These are phyloP conservation scores for Phialophora verrucosa DNA, from an alignment of 2,329 filamentous ascomycete genomes.

Conservation along the genomic window DNA sequence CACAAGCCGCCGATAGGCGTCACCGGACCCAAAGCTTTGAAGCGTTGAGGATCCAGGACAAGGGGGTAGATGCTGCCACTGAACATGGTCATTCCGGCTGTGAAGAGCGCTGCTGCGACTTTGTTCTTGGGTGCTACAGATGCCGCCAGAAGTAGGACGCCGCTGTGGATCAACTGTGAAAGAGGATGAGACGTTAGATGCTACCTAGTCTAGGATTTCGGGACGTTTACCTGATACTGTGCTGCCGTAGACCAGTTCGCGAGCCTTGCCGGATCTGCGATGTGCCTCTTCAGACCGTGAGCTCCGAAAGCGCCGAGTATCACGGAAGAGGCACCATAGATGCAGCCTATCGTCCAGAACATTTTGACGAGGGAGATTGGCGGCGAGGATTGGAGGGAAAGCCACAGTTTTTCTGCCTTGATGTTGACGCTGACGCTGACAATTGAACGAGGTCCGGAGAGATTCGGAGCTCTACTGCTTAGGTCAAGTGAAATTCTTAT, in stretches of 20 bases:
- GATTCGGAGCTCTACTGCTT: too few species aligned
- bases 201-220: neutral
- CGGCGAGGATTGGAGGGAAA: neutral
- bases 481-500: too few species aligned
- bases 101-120: conserved; percentile 64
- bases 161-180: conserved; percentile 65
- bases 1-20: conserved; percentile 65
- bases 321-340: conserved; percentile 68
- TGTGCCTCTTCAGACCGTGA: conserved; percentile 67
- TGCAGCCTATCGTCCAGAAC: conserved; percentile 67
- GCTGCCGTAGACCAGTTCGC: conserved; percentile 69
- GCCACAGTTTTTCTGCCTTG: neutral
- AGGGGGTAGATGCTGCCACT: conserved; percentile 69
- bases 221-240: conserved; percentile 65
- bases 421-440: neutral
- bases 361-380: conserved; percentile 8
- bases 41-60: conserved; percentile 65
- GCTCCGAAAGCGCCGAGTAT: conserved; percentile 70
- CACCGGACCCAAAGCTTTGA: conserved; percentile 66
- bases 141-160: conserved; percentile 63
- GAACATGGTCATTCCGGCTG: conserved; percentile 71
- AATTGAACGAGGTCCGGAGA: neutral
- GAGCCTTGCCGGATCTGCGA: conserved; percentile 63
- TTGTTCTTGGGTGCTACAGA: conserved; percentile 61
- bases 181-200: neutral